Evolutionary conservation across 2,329 filamentous ascomycete genomes (phyloP).

Genomic region (Hyphodiscus sp.): DNA sequence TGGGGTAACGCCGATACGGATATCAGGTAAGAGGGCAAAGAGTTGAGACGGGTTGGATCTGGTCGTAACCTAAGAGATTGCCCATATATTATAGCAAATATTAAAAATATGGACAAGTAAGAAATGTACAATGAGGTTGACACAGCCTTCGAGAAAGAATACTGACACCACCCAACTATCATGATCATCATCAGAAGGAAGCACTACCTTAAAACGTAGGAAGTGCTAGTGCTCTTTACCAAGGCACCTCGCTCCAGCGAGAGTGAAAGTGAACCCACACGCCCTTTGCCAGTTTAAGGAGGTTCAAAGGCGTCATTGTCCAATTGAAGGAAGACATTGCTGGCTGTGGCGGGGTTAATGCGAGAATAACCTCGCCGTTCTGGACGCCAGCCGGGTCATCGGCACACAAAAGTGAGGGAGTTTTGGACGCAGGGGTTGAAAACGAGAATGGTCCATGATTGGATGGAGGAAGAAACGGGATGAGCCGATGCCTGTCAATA

Average conservation of each 20-base stretch:
- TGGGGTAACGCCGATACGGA: neutral
- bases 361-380: neutral
- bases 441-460: neutral
- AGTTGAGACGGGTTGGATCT: neutral
- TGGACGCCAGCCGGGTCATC: neutral
- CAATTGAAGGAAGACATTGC: neutral
- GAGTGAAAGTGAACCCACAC: too few species aligned
- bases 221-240: too few species aligned
- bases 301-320: neutral
- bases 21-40: slow-evolving; percentile 1
- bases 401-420: neutral
- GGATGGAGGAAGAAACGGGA: neutral
- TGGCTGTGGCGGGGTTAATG: neutral
- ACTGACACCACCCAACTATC: too few species aligned
- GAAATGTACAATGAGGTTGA: too few species aligned
- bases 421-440: neutral
- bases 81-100: neutral
- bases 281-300: too few species aligned
- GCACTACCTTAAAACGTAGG: too few species aligned
- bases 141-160: too few species aligned
- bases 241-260: too few species aligned
- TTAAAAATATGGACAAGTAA: too few species aligned
- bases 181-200: too few species aligned
- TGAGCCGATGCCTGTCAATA: too few species aligned
- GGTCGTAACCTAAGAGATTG: neutral